Evolutionary conservation across 1,284 basidiomycete genomes (phyloP).

Genomic region (Mycena sp.): DNA sequence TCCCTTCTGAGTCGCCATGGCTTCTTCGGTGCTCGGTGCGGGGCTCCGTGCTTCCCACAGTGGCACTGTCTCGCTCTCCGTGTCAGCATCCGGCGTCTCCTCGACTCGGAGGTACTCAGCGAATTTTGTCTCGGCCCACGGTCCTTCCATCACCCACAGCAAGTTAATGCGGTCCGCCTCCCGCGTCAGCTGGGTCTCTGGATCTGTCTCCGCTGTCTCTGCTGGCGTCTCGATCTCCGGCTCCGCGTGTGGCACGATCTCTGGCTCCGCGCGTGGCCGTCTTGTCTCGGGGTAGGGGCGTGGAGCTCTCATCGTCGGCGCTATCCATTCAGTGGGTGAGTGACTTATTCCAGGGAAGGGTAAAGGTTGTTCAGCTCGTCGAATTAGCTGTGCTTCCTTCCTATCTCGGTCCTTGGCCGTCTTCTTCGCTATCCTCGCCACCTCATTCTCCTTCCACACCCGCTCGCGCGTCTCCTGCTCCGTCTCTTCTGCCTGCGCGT

Average conservation of each 20-base stretch:
- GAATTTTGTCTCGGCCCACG: conserved; percentile 3
- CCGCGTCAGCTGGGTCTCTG: background rate
- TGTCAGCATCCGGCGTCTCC: background rate
- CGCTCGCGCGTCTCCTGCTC: background rate
- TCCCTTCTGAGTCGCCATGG: no score
- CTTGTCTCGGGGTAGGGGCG: background rate
- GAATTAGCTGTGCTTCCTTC: background rate
- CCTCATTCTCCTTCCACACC: background rate
- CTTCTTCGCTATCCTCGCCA: background rate
- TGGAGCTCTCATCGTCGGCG: background rate
- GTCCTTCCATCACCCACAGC: background rate
- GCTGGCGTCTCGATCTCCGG: no score
- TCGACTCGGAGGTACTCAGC: conserved; percentile 8
- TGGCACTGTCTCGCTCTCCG: background rate
- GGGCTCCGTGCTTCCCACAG: background rate
- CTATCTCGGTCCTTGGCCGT: background rate
- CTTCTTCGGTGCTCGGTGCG: no score
- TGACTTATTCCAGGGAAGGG: background rate
- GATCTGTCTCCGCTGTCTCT: background rate
- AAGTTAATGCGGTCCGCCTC: background rate
- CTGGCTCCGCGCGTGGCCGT: background rate
- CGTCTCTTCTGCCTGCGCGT: background rate
- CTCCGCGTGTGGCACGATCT: background rate
- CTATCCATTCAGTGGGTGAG: background rate
- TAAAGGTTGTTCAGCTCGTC: conserved; percentile 6